Evolutionary conservation across 805 yeast genomes (phyloP).

Genomic region (Sungouiella blattae): DNA sequence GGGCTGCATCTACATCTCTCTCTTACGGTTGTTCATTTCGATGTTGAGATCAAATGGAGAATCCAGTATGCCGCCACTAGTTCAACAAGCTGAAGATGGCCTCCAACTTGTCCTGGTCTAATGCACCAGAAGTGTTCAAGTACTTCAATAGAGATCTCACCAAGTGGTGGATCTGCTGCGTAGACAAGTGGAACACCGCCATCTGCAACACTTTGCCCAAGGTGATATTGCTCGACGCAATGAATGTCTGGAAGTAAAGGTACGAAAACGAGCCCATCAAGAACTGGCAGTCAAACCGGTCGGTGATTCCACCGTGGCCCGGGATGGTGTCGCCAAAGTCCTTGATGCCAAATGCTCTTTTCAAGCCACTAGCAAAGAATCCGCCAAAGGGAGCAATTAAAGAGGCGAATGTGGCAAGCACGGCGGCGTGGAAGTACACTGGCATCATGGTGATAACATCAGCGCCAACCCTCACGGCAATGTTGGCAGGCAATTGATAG

Average conservation of each 20-base stretch:
- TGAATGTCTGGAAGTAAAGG: constrained; percentile 88
- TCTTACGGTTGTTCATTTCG: too few relatives aligned
- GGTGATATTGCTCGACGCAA: constrained; percentile 66
- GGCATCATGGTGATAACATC: constrained; percentile 70
- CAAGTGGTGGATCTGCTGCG: constrained; percentile 61
- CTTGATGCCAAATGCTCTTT: constrained; percentile 92
- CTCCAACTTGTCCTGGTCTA: constrained; percentile 26
- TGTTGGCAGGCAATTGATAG: constrained; percentile 67
- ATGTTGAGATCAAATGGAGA: neutral
- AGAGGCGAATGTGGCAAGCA: constrained; percentile 91
- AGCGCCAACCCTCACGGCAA: constrained; percentile 46
- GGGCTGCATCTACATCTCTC: too few relatives aligned
- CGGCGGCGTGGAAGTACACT: constrained; percentile 82
- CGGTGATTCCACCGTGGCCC: constrained; percentile 98
- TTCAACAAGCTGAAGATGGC: constrained; percentile 31
- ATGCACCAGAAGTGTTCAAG: constrained; percentile 33
- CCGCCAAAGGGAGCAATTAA: constrained; percentile 98
- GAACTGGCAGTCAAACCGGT: constrained; percentile 96
- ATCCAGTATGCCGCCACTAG: constrained; percentile 1
- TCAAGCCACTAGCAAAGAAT: constrained; percentile 95
- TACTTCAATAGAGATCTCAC: constrained; percentile 57
- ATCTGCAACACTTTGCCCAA: constrained; percentile 74
- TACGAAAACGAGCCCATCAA: constrained; percentile 95
- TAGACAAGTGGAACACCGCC: constrained; percentile 65
- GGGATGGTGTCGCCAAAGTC: constrained; percentile 99